Base-by-base conservation (phyloP, 345 rosid species). In the Alliaria petiolata region DNA sequence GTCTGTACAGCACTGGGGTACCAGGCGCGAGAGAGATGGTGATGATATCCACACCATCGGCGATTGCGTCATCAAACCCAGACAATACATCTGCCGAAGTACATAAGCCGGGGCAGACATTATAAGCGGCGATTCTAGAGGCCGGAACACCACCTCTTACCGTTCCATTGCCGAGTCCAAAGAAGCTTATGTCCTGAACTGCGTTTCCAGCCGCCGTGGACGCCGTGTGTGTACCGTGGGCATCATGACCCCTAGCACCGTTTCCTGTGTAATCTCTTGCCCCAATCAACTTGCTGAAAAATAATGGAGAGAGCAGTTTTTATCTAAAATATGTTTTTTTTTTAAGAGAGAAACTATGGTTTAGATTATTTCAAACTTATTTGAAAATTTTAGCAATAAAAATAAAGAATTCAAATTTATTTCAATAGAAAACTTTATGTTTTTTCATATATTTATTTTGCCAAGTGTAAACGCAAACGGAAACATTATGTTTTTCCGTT, bases 11-110 rank as follows among this genome's bases (percentile, higher is more conserved):
- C 0, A n/a, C 3, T 16, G 35, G 8, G 1, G 0, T 0, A 0
- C 0, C 0, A 5, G 1, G 7, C 50, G 70, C 84, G 0, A 80
- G 0, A 5, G 87, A 85, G 12, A 79, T 7, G 17, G 80, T 50
- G 36, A 85, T 36, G n/a, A 85, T n/a, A 38, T 82, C 89, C 1
- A 86, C 89, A 17, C 83, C 86, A 52, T 84, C 91, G 0, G 87
- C 84, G 5, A 83, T 86, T 0, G 87, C 88, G 44, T 89, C 95
- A 39, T 85, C 91, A 3, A 85, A 86, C 0, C 76, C 87, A 5
- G 81, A 77, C 47, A 19, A 6, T 46, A 46, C 3, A 11, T 42
- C 81, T 0, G 10, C 77, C 1, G 20, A 3, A 8, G 0, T 0
- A 17, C 80, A 71, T 1, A 50, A 0, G 4, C 5, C 0, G 0